phyloP scores from a whole-genome alignment of 805 yeast genomes.

The Wickerhamomyces ciferrii region DNA sequence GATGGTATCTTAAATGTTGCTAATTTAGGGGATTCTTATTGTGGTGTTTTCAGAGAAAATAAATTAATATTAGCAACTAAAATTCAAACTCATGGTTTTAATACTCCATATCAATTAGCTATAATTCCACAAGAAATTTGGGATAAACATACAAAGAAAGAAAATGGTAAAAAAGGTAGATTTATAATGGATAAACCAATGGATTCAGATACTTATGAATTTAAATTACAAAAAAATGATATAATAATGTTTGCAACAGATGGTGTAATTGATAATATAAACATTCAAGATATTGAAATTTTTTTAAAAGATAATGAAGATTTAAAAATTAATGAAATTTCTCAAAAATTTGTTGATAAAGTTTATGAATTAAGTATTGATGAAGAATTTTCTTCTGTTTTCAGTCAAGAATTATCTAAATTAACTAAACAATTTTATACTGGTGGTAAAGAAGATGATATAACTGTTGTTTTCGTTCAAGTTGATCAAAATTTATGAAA shows the following conservation, averaged over 20 bases:
- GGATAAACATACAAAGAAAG: slow-evolving; percentile 19
- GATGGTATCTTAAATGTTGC: slow-evolving; percentile 55
- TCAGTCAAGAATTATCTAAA: slow-evolving; percentile 70
- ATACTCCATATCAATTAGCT: slow-evolving; percentile 89
- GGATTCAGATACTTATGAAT: slow-evolving; percentile 60
- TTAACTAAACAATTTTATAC: slow-evolving; percentile 62
- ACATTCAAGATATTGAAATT: slow-evolving; percentile 63
- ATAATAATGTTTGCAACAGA: slow-evolving; percentile 85
- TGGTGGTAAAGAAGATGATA: slow-evolving; percentile 97
- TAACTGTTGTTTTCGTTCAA: slow-evolving; percentile 73
- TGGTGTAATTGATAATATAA: slow-evolving; percentile 86
- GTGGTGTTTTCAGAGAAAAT: slow-evolving; percentile 71
- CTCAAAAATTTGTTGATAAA: slow-evolving; percentile 53
- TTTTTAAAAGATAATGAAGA: slow-evolving; percentile 50
- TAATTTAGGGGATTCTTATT: slow-evolving; percentile 94
- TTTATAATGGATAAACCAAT: slow-evolving; percentile 69
- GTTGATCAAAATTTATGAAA: too few relatives aligned
- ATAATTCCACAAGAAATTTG: slow-evolving; percentile 66
- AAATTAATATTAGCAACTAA: slow-evolving; percentile 59
- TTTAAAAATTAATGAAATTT: slow-evolving; percentile 37
- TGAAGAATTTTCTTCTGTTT: slow-evolving; percentile 73
- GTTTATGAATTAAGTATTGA: slow-evolving; percentile 71
- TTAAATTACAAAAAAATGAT: slow-evolving; percentile 67
- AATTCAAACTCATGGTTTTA: slow-evolving; percentile 82
- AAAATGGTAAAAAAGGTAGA: slow-evolving; percentile 34